Evolutionary conservation across 257 asterid genomes (phyloP).

Genomic region (Solanum pimpinellifolium): DNA sequence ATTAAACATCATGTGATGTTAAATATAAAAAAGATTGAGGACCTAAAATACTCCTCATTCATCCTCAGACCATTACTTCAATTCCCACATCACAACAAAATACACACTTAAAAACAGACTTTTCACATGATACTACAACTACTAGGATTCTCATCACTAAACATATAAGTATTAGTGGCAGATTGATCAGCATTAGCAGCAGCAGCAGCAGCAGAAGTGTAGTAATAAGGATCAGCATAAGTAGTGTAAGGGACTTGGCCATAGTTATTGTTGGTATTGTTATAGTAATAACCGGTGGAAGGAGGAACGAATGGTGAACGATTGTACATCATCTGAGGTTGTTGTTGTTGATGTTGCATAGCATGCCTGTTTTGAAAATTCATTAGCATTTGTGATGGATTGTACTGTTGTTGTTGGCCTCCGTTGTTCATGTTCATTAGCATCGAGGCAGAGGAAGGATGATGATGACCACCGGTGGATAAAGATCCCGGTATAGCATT

Average conservation of each 20-base stretch:
- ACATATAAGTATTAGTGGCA: conserved; percentile 20
- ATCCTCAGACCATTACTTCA: background rate
- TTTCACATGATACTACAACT: conserved; percentile 62
- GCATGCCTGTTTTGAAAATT: conserved; percentile 42
- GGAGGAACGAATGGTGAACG: conserved; percentile 45
- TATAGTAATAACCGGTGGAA: conserved; percentile 41
- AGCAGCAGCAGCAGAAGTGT: background rate
- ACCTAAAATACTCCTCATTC: conserved; percentile 2
- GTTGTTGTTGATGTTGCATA: conserved; percentile 14
- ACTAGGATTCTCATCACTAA: conserved; percentile 55
- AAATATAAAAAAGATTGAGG: background rate
- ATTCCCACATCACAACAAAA: conserved; percentile 10
- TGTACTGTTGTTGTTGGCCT: conserved; percentile 3
- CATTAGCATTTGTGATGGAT: conserved; percentile 34
- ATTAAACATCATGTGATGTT: background rate
- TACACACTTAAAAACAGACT: background rate
- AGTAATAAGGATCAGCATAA: conserved; percentile 2
- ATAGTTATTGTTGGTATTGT: conserved; percentile 17
- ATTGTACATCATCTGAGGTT: conserved; percentile 62
- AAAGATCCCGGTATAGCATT: conserved; percentile 11
- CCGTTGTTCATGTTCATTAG: conserved; percentile 28
- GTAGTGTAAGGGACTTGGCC: conserved; percentile 20
- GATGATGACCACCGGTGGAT: conserved; percentile 19
- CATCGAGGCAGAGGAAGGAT: conserved; percentile 9
- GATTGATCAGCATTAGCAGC: conserved; percentile 5